A percentile compares a stretch with the other conserved stretches of the same genome.
Evolutionary conservation across 257 asterid species (phyloP).

Genomic region (Gynochthodes officinalis): DNA sequence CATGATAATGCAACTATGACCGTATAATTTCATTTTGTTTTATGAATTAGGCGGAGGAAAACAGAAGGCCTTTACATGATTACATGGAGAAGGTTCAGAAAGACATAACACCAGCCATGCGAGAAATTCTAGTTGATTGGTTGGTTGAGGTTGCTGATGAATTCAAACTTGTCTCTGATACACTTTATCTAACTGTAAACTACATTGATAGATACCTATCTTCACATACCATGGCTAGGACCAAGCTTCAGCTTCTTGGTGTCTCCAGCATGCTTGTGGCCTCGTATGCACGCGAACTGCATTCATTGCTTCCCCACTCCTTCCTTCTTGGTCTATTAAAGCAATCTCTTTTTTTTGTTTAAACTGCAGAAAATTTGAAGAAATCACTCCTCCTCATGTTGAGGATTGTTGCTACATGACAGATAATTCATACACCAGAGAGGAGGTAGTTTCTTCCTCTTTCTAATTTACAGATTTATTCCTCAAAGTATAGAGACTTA

Average conservation of each 20-base stretch:
- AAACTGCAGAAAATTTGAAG: slow-evolving; percentile 79
- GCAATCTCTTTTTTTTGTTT: slow-evolving; percentile 18
- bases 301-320: background rate
- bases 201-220: slow-evolving; percentile 73
- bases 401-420: slow-evolving; percentile 87
- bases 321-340: background rate
- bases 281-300: slow-evolving; percentile 48
- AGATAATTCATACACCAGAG: slow-evolving; percentile 73
- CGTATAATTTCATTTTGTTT: background rate
- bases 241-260: slow-evolving; percentile 90
- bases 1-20: background rate
- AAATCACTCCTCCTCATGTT: slow-evolving; percentile 65
- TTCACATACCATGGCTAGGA: slow-evolving; percentile 41
- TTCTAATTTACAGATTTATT: background rate
- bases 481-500: background rate
- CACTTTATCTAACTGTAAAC: slow-evolving; percentile 63
- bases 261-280: slow-evolving; percentile 90
- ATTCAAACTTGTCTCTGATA: slow-evolving; percentile 70
- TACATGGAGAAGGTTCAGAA: slow-evolving; percentile 76
- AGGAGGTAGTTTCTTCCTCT: slow-evolving; percentile 51
- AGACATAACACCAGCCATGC: slow-evolving; percentile 62
- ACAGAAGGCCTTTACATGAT: slow-evolving; percentile 59
- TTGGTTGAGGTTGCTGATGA: slow-evolving; percentile 86
- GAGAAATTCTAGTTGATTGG: slow-evolving; percentile 81
- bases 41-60: slow-evolving; percentile 57